Evolutionary conservation across 2,329 filamentous ascomycete species (phyloP), one percentile per base, ranked within the genome.

Genomic region (Fusarium sp.): DNA sequence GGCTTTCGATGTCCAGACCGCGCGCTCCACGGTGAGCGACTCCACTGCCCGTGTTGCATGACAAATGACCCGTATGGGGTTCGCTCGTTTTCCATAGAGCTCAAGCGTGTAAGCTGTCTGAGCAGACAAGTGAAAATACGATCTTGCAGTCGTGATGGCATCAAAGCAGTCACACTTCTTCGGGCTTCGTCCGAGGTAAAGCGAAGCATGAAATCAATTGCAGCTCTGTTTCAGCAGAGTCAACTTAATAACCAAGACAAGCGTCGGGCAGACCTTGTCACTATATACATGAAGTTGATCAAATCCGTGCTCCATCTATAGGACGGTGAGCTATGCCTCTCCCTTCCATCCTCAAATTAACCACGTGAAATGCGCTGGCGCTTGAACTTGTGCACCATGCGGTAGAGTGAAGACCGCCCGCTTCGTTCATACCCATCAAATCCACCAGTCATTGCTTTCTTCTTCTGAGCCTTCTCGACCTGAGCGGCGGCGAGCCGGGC

Each of bases 31-130:
- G 48, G 41, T 50, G 25, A 53, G 60, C 17, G 48, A 58, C 61
- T 63, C 60, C 61, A 63, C 66, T 45, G 40, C 14, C 27, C 42
- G 27, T 49, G 33, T 50, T 63, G 51, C 43, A 67, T 73, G 71
- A 74, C 71, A 71, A 73, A 74, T 73, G 50, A 40, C 42, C 41
- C 35, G 35, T 56, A 55, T 56, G 41, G 58, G 71, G 71, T 72
- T 73, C 54, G 67, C 53, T 64, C 54, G 54, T 40, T 63, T 58
- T 63, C 57, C 46, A 51, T 53, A 55, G 45, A 18, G 52, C 59
- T 43, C 18, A 47, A 39, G n/a, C 8, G 59, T 64, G 46, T 52
- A 51, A 58, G 42, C 15, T 52, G 45, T 27, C 45, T 60, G 58
- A 15, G 15, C 9, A 49, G 55, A 20, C 7, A 9, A 50, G 23